Evolutionary conservation across 345 rosid species (phyloP).

Genomic region (Fremontodendron californicum): DNA sequence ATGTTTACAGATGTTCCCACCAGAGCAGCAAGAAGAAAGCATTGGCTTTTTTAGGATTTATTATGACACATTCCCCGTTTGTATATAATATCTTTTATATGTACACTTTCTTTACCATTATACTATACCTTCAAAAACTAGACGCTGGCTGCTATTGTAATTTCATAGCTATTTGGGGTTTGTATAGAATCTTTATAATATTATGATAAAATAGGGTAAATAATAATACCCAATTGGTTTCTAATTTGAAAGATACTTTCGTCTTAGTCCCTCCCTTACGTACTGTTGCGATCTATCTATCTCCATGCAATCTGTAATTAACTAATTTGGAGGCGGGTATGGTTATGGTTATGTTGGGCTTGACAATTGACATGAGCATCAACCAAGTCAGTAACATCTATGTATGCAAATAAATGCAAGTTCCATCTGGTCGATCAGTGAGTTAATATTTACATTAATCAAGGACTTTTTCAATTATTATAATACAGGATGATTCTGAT

Average conservation of each 20-base stretch:
- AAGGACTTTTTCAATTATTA: background rate
- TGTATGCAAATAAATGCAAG: constrained; percentile 87
- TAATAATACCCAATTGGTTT: too few relatives aligned
- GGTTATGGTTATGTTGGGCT: constrained; percentile 44
- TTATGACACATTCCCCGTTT: background rate
- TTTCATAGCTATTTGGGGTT: background rate
- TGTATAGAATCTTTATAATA: too few relatives aligned
- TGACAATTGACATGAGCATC: constrained; percentile 97
- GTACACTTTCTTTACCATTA: background rate
- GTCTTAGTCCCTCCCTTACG: background rate
- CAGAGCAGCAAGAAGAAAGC: constrained; percentile 50
- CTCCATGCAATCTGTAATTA: constrained; percentile 61
- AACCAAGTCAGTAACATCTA: constrained; percentile 88
- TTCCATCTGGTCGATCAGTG: too few relatives aligned
- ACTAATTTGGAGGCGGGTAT: constrained; percentile 72
- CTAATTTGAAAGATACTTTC: too few relatives aligned
- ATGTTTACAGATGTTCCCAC: constrained; percentile 74
- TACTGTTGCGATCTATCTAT: constrained; percentile 83
- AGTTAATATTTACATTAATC: too few relatives aligned
- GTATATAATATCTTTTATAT: background rate
- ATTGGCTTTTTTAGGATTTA: constrained; percentile 66
- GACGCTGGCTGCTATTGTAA: background rate
- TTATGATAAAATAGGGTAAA: too few relatives aligned
- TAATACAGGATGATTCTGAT: background rate
- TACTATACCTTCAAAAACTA: background rate